Evolutionary conservation across 1,139 yeast genomes (phyloP).

Genomic region (Kodamaea sp.): DNA sequence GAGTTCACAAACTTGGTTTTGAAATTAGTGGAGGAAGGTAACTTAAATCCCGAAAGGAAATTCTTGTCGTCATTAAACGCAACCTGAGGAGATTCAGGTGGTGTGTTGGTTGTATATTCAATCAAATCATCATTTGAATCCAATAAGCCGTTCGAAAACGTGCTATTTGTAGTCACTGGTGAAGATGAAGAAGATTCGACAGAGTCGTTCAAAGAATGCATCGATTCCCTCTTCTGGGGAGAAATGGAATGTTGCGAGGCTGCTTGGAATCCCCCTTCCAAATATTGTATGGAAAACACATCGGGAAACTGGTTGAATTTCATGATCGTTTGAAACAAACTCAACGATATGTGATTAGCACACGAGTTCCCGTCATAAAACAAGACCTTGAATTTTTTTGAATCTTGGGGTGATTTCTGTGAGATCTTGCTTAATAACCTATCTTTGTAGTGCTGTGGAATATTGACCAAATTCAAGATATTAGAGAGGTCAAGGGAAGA

Average conservation of each 20-base stretch:
- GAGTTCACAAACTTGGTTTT: conserved; percentile 23
- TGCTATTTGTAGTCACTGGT: conserved; percentile 7
- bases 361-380: conserved; percentile 50
- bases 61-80: conserved; percentile 3
- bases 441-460: conserved; percentile 20
- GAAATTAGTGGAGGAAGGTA: conserved; percentile 24
- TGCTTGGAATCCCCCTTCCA: conserved; percentile 39
- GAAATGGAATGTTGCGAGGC: conserved; percentile 4
- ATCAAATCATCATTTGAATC: conserved; percentile 11
- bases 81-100: not conserved
- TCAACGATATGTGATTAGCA: conserved; percentile 31
- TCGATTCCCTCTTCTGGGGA: conserved; percentile 3
- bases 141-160: conserved; percentile 5
- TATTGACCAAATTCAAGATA: conserved; percentile 30
- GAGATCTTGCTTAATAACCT: conserved; percentile 17
- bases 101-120: conserved; percentile 10
- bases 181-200: conserved; percentile 5
- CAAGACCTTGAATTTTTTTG: conserved; percentile 32
- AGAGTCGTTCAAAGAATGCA: not conserved
- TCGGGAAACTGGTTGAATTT: conserved; percentile 34
- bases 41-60: conserved; percentile 21
- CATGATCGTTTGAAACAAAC: conserved; percentile 41
- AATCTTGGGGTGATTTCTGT: not conserved
- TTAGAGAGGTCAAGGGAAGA: conserved; percentile 33
- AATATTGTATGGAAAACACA: conserved; percentile 29